These are phyloP conservation scores for Trichoderma parareesei DNA, from an alignment of 495 filamentous ascomycete species.

Conservation along the genomic window DNA sequence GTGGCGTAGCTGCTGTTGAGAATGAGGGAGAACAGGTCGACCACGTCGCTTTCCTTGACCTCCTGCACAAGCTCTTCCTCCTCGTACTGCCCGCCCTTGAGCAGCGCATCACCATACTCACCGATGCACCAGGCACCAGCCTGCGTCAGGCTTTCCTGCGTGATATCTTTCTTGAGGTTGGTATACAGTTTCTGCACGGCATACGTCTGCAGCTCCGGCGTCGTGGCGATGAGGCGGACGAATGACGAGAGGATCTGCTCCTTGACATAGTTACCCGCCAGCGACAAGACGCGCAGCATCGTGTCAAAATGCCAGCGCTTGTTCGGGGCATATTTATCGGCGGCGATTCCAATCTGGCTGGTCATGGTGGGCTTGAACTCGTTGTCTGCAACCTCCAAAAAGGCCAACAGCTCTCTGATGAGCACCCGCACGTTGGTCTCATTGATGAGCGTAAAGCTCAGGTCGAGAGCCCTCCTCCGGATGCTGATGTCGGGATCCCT, in stretches of 20 bases:
- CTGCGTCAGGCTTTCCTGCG: conserved; percentile 87
- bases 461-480: conserved; percentile 82
- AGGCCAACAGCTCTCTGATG: conserved; percentile 84
- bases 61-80: conserved; percentile 89
- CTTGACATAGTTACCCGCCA: conserved; percentile 94
- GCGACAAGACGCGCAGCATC: conserved; percentile 85
- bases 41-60: conserved; percentile 80
- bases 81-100: conserved; percentile 86
- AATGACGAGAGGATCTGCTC: conserved; percentile 97
- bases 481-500: conserved; percentile 99
- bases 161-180: conserved; percentile 87
- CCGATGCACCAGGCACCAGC: conserved; percentile 98
- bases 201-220: conserved; percentile 90
- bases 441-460: conserved; percentile 97
- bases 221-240: conserved; percentile 89
- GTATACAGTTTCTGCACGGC: conserved; percentile 91
- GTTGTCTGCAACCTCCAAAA: conserved; percentile 92
- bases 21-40: conserved; percentile 85
- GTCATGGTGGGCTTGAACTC: conserved; percentile 99
- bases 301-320: conserved; percentile 98
- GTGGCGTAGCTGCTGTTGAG: conserved; percentile 88
- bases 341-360: conserved; percentile 91
- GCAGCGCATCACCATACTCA: conserved; percentile 85
- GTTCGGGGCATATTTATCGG: conserved; percentile 89
- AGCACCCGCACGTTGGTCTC: conserved; percentile 90